Conservation (phyloP, 2,329 filamentous ascomycete species). For the Penicillium sp. region DNA sequence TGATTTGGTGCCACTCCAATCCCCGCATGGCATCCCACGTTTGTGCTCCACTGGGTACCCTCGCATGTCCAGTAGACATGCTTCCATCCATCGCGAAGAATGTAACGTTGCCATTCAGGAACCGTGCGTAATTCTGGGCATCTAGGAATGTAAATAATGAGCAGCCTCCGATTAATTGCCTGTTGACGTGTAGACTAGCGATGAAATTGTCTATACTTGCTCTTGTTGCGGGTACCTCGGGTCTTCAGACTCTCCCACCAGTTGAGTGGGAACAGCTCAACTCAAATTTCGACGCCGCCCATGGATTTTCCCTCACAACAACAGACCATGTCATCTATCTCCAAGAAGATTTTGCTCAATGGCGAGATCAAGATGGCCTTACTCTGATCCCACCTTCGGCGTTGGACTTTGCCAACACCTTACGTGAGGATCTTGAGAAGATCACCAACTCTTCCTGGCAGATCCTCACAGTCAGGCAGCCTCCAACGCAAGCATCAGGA, state of each 20-base stretch:
- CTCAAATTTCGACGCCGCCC: slow-evolving; percentile 34
- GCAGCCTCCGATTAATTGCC: no score
- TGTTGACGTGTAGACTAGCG: background rate
- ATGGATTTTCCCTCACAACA: slow-evolving; percentile 21
- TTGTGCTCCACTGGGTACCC: background rate
- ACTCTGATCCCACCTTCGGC: slow-evolving; percentile 56
- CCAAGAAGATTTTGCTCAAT: slow-evolving; percentile 40
- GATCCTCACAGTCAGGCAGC: slow-evolving; percentile 40
- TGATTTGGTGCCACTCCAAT: background rate
- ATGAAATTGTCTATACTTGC: background rate
- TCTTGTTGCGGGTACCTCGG: slow-evolving; percentile 26
- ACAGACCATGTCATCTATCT: slow-evolving; percentile 40
- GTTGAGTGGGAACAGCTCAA: slow-evolving; percentile 25
- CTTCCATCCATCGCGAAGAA: slow-evolving; percentile 7
- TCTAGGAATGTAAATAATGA: background rate
- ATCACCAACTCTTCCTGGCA: slow-evolving; percentile 48
- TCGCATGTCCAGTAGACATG: background rate
- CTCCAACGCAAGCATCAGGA: slow-evolving; percentile 40
- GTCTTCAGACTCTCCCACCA: slow-evolving; percentile 45
- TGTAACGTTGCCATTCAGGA: slow-evolving; percentile 20
- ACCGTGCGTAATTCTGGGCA: slow-evolving; percentile 2
- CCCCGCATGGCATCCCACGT: slow-evolving; percentile 1
- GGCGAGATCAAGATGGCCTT: slow-evolving; percentile 48
- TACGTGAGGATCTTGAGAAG: slow-evolving; percentile 48
- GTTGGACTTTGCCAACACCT: slow-evolving; percentile 52